Conservation (phyloP, 2,329 filamentous ascomycete genomes). For the Allantophomopsis lycopodina region DNA sequence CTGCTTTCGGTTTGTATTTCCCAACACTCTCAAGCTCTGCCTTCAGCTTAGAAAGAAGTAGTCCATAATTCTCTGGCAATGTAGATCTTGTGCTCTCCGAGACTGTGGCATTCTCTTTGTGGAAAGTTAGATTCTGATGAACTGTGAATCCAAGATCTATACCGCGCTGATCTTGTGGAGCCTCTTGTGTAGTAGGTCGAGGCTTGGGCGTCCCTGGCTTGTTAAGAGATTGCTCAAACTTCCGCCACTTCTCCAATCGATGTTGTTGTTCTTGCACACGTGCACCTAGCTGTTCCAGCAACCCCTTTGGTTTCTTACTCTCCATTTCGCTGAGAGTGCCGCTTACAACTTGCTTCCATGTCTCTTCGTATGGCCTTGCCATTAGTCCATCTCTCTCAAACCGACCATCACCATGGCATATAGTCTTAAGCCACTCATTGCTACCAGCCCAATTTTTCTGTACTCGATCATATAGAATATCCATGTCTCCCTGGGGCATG, state of each 20-base stretch:
- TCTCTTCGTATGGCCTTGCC: constrained; percentile 49
- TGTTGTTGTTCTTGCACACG: constrained; percentile 53
- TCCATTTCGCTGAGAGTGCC: constrained; percentile 44
- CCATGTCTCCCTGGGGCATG: constrained; percentile 24
- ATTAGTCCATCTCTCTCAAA: constrained; percentile 48
- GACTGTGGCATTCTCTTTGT: too few species aligned
- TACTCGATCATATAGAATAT: constrained; percentile 42
- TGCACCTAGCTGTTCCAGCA: constrained; percentile 58
- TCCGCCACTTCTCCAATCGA: constrained; percentile 60
- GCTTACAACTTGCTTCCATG: constrained; percentile 56
- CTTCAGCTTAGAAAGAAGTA: constrained; percentile 15
- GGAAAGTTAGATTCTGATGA: too few species aligned
- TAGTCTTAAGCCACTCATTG: constrained; percentile 56
- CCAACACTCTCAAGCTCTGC: constrained; percentile 14
- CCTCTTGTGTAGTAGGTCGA: constrained; percentile 7
- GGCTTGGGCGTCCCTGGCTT: neutral
- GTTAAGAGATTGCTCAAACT: constrained; percentile 34
- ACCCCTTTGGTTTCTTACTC: constrained; percentile 26
- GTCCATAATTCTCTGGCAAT: constrained; percentile 14
- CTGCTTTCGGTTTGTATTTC: constrained; percentile 5
- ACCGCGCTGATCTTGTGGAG: constrained; percentile 11
- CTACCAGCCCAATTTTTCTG: constrained; percentile 69
- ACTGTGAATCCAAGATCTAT: constrained; percentile 39
- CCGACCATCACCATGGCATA: constrained; percentile 52
- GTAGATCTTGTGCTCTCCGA: constrained; percentile 1